A percentile compares a stretch with the other conserved stretches of the same genome.
Evolutionary conservation across 139 green algal genomes (phyloP).

Genomic region (Chlorella vulgaris): DNA sequence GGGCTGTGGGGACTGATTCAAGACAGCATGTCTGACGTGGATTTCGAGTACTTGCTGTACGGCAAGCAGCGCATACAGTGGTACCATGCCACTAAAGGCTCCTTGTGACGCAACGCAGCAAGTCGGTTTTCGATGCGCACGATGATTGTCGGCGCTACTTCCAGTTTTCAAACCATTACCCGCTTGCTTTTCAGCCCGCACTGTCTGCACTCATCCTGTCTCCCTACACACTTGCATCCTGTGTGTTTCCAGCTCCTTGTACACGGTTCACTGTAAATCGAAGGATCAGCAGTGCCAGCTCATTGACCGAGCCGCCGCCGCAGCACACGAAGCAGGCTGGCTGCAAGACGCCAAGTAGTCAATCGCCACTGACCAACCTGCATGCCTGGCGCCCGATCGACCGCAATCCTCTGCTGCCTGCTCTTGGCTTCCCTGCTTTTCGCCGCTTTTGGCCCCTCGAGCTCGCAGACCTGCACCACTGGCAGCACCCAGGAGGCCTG

Average conservation of each 20-base stretch:
- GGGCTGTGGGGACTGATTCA: slow-evolving; percentile 70
- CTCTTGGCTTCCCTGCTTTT: not conserved
- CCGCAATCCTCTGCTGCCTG: not conserved
- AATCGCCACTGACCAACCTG: too few relatives aligned
- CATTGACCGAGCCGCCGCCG: too few relatives aligned
- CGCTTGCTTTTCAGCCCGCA: too few relatives aligned
- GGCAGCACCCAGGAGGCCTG: not conserved
- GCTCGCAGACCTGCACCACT: not conserved
- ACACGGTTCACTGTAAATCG: too few relatives aligned
- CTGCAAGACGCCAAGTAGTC: too few relatives aligned
- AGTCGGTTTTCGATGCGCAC: too few relatives aligned
- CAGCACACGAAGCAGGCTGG: not conserved
- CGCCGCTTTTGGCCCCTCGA: not conserved
- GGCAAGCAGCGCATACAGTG: slow-evolving; percentile 46
- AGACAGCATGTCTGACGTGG: slow-evolving; percentile 34
- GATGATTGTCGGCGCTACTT: too few relatives aligned
- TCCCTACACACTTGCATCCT: too few relatives aligned
- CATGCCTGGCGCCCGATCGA: not conserved
- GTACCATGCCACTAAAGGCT: slow-evolving; percentile 40
- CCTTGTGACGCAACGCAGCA: not conserved
- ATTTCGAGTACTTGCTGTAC: slow-evolving; percentile 65
- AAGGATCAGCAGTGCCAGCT: too few relatives aligned
- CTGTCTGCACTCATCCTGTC: too few relatives aligned
- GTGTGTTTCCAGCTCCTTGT: too few relatives aligned
- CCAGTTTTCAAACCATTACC: too few relatives aligned